Conservation (phyloP, 2,329 filamentous ascomycete species). For the Furcasterigmium furcatum region DNA sequence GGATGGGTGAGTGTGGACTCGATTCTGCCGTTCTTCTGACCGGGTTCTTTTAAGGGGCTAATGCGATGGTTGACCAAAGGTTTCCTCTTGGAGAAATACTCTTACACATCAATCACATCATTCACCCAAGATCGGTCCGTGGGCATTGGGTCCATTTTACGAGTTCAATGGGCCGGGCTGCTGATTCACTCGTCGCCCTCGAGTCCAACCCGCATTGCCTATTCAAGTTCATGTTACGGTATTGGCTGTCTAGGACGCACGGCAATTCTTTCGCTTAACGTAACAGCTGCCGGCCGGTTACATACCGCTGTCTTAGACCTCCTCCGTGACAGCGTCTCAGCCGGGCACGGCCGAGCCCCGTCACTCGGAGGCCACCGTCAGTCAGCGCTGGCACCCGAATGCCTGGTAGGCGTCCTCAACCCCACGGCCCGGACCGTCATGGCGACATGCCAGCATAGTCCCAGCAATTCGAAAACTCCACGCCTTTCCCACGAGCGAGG, state of each 20-base stretch:
- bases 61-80: background rate
- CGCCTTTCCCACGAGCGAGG: too few species aligned
- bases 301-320: constrained; percentile 4
- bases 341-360: constrained; percentile 1
- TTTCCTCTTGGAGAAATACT: background rate
- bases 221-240: background rate
- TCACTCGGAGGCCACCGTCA: constrained; percentile 1
- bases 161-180: background rate
- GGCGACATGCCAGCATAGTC: too few species aligned
- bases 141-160: background rate
- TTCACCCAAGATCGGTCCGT: background rate
- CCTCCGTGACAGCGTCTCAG: constrained; percentile 2
- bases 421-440: too few species aligned
- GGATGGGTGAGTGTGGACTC: too few species aligned
- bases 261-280: constrained; percentile 3
- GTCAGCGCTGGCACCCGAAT: too few species aligned
- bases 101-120: background rate
- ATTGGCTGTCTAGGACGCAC: background rate
- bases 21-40: too few species aligned
- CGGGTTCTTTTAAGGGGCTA: background rate
- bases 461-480: too few species aligned
- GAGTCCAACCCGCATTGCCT: background rate
- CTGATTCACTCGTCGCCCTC: background rate
- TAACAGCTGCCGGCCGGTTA: constrained; percentile 2
- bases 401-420: too few species aligned